Evolutionary conservation across 2,329 filamentous ascomycete species (phyloP).

Genomic region (Sclerotinia minor): DNA sequence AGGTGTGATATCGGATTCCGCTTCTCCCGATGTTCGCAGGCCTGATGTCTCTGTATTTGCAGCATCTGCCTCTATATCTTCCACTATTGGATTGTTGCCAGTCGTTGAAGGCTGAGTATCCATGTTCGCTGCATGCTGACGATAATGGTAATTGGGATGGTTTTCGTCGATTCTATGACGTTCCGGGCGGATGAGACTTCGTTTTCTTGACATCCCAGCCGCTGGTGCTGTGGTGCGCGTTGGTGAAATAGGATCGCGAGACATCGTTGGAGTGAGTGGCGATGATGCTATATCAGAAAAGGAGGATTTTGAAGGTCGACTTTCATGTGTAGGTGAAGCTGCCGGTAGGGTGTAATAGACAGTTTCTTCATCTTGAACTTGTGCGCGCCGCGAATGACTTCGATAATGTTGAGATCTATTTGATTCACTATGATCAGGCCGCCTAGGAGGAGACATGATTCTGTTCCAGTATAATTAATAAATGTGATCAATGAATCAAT

Average conservation of each 20-base stretch:
- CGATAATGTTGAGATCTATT: constrained; percentile 65
- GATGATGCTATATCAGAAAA: constrained; percentile 58
- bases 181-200: constrained; percentile 86
- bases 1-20: constrained; percentile 37
- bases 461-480: constrained; percentile 29
- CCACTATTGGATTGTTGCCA: constrained; percentile 83
- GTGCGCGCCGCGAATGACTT: constrained; percentile 64
- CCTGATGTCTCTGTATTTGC: constrained; percentile 39
- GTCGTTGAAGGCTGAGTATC: constrained; percentile 85
- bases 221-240: constrained; percentile 35
- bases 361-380: constrained; percentile 69
- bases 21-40: constrained; percentile 40
- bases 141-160: constrained; percentile 94
- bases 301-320: constrained; percentile 58
- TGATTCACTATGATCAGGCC: constrained; percentile 49
- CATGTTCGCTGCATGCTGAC: constrained; percentile 93
- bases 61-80: constrained; percentile 64
- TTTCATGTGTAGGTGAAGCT: constrained; percentile 46
- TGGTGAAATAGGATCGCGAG: constrained; percentile 49
- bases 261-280: constrained; percentile 49
- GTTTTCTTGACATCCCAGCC: constrained; percentile 63
- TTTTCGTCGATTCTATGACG: constrained; percentile 79
- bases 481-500: background rate
- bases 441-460: constrained; percentile 59
- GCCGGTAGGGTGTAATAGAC: constrained; percentile 43